Base-by-base conservation (phyloP, 2,329 filamentous ascomycete species). In the Diaporthe velutina region DNA sequence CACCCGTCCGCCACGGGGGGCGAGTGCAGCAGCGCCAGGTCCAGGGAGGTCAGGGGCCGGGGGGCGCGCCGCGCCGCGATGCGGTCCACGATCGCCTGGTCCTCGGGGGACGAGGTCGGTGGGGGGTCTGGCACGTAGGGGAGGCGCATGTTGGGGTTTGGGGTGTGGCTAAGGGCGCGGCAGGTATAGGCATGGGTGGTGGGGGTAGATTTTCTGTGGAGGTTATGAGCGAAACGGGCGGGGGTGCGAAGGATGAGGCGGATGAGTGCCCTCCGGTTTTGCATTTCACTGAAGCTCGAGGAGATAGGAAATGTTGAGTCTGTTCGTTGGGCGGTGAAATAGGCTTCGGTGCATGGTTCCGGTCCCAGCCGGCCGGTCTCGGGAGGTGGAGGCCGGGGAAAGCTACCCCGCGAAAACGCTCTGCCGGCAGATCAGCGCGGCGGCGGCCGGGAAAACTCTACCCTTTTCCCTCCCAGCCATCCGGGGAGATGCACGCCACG, bases 1-100 rank as follows among this genome's bases (percentile, higher is more conserved):
- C 92, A 94, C 70, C 94, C 94, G 83, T 95, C 92, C 22, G 94
- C 94, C 2, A 96, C 89, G 25, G 91, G 85, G 1, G 93, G 93
- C 28, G 92, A 90, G 85, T 96, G 94, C 17, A 96, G 88, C 1
- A 96, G 90, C 2, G 94, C 88, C 2, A 95, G 89, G 82, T 96
- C 94, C n/a, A 96, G 90, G 0, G 92, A 84, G 75, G 94, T 93
- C 28, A 96, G 89, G 3, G 93, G 92, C 1, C 93, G 91, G 0
- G 93, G 93, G 2, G 86, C 84, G 33, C 93, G 92, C 22, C 94
- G 92, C 45, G 89, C 91, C 13, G 86, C 84, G 79, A 95, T 91
- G 79, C 92, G 92, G 67, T 85, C 78, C 77, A 93, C 89, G 80
- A 95, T 91, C 45, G 86, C 89, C 1, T 84, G 84, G 8, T 91